These are phyloP conservation scores for Clavispora carvajalis DNA, from an alignment of 805 yeast species.

Conservation along the genomic window DNA sequence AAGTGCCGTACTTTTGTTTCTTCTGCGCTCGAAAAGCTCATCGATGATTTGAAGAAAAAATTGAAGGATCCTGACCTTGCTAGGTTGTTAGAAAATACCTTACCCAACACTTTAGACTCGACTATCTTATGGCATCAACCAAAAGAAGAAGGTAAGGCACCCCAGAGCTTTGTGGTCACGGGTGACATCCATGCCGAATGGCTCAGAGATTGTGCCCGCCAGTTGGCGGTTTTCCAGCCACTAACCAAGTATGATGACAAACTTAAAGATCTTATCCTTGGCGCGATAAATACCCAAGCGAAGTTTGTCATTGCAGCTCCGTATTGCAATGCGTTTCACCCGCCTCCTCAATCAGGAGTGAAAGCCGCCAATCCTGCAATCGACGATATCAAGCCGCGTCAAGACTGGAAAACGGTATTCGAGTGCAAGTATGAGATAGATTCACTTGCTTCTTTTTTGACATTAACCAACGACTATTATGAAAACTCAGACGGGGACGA, in stretches of 20 bases:
- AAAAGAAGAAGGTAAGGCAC: slow-evolving; percentile 5
- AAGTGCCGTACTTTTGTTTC: slow-evolving; percentile 72
- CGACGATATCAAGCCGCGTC: slow-evolving; percentile 65
- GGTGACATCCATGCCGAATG: slow-evolving; percentile 95
- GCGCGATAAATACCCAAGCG: slow-evolving; percentile 81
- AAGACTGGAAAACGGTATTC: slow-evolving; percentile 67
- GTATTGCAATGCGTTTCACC: slow-evolving; percentile 89
- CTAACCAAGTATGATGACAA: slow-evolving; percentile 47
- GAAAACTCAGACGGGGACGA: slow-evolving; percentile 45
- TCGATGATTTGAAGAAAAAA: slow-evolving; percentile 45
- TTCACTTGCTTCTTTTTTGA: slow-evolving; percentile 76
- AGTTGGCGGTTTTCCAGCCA: slow-evolving; percentile 68
- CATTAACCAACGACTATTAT: slow-evolving; percentile 67
- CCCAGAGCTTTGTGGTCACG: slow-evolving; percentile 76
- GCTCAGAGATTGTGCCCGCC: slow-evolving; percentile 85
- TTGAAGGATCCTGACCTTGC: slow-evolving; percentile 63
- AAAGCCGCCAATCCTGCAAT: slow-evolving; percentile 45
- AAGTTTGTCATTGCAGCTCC: slow-evolving; percentile 58
- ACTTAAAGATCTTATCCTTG: slow-evolving; percentile 52
- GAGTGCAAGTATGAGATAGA: slow-evolving; percentile 91
- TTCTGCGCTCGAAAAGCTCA: slow-evolving; percentile 52
- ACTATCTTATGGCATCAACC: slow-evolving; percentile 67
- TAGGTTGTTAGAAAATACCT: slow-evolving; percentile 70
- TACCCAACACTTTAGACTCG: slow-evolving; percentile 86
- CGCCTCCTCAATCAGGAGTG: slow-evolving; percentile 55